Evolutionary conservation across 805 yeast species (phyloP).

Genomic region (Aciculoconidium aculeatum): DNA sequence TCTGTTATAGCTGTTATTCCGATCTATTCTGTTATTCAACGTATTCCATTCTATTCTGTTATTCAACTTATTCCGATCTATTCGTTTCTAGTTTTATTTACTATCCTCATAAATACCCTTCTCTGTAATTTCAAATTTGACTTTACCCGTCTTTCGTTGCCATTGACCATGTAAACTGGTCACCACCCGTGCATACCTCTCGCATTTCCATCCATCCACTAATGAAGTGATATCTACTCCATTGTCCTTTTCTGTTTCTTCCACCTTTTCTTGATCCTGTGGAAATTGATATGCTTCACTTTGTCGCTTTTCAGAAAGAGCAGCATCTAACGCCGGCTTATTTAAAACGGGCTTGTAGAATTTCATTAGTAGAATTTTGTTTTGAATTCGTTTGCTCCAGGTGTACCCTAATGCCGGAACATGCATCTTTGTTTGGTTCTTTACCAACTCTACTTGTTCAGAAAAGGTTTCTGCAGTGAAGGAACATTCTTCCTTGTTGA

Average conservation of each 20-base stretch:
- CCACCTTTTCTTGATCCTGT: slow-evolving; percentile 1
- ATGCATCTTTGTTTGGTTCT: slow-evolving; percentile 12
- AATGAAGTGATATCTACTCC: too few relatives aligned
- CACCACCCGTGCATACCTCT: slow-evolving; percentile 14
- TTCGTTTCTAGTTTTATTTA: too few relatives aligned
- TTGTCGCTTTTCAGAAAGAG: slow-evolving; percentile 5
- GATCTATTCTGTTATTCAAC: too few relatives aligned
- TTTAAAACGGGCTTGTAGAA: slow-evolving; percentile 20
- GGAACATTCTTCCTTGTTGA: too few relatives aligned
- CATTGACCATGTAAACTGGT: slow-evolving; percentile 1
- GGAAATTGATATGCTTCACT: slow-evolving; percentile 9
- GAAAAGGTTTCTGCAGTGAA: too few relatives aligned
- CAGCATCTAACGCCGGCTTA: too few relatives aligned
- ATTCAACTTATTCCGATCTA: too few relatives aligned
- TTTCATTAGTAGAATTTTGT: slow-evolving; percentile 24
- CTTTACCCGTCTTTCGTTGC: too few relatives aligned
- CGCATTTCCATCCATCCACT: slow-evolving; percentile 21
- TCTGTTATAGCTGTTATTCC: too few relatives aligned
- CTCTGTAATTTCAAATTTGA: slow-evolving; percentile 14
- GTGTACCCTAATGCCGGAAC: slow-evolving; percentile 31
- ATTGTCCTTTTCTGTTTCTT: slow-evolving; percentile 1
- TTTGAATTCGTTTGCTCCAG: slow-evolving; percentile 24
- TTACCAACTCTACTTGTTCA: too few relatives aligned
- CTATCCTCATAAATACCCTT: too few relatives aligned
- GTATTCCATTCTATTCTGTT: too few relatives aligned